Evolutionary conservation across 768 basidiomycete species (phyloP).

Genomic region (Amanita muscaria): DNA sequence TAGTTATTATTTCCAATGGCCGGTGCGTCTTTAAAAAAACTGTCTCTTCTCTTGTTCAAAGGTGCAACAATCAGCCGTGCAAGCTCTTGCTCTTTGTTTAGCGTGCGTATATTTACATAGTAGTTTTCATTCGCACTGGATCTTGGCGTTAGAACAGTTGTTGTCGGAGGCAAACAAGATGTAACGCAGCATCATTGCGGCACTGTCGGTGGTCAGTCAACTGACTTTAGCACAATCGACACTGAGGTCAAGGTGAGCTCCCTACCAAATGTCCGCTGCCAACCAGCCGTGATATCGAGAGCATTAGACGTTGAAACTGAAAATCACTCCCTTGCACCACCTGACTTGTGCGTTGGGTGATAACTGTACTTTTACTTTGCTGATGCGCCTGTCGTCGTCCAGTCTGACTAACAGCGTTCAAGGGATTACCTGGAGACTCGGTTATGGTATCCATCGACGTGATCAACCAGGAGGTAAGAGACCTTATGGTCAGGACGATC

Average conservation of each 20-base stretch:
- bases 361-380: neutral
- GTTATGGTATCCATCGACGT: slow-evolving; percentile 45
- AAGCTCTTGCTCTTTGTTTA: slow-evolving; percentile 40
- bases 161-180: slow-evolving; percentile 42
- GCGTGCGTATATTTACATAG: slow-evolving; percentile 21
- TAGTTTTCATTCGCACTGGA: neutral
- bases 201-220: slow-evolving; percentile 55
- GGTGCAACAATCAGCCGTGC: slow-evolving; percentile 28
- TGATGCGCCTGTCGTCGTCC: neutral
- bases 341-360: slow-evolving; percentile 40
- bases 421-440: slow-evolving; percentile 59
- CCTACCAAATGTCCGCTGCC: neutral
- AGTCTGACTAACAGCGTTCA: slow-evolving; percentile 49
- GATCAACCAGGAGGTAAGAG: slow-evolving; percentile 43
- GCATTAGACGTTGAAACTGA: slow-evolving; percentile 38
- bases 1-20: slow-evolving; percentile 51
- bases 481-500: neutral
- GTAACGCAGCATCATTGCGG: slow-evolving; percentile 50
- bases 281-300: slow-evolving; percentile 5
- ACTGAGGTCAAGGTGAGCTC: slow-evolving; percentile 43
- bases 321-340: slow-evolving; percentile 46
- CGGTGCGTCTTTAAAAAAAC: slow-evolving; percentile 25
- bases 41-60: too few relatives aligned
- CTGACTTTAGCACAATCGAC: slow-evolving; percentile 48
- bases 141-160: slow-evolving; percentile 42